phyloP scores from a whole-genome alignment of 176 grass and related monocot genomes.

The Triticum urartu region DNA sequence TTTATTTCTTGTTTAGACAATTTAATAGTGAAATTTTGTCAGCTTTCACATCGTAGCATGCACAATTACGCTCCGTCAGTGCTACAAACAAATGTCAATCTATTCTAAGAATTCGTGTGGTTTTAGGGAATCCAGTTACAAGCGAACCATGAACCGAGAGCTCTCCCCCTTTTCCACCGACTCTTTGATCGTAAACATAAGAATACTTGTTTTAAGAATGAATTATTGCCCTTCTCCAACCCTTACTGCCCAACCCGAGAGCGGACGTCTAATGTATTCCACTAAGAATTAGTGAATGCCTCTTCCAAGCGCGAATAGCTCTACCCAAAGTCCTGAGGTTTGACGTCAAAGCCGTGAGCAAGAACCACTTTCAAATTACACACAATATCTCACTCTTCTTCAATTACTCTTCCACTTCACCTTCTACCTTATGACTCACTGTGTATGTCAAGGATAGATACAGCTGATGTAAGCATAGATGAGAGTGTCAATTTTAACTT shows the following conservation, averaged over 20 bases:
- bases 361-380: not conserved
- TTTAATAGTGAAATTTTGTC: not conserved
- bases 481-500: not conserved
- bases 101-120: too few species aligned
- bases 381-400: not conserved
- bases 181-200: too few species aligned
- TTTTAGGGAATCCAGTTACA: too few species aligned
- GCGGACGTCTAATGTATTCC: too few species aligned
- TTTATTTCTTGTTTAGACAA: not conserved
- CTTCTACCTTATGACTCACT: not conserved
- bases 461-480: not conserved
- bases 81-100: not conserved
- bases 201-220: too few species aligned
- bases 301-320: too few species aligned
- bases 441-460: not conserved
- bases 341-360: not conserved
- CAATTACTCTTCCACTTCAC: not conserved
- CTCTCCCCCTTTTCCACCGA: too few species aligned
- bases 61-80: not conserved
- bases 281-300: too few species aligned
- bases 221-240: too few species aligned
- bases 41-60: not conserved
- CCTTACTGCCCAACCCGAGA: too few species aligned
- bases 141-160: too few species aligned
- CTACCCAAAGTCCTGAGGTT: not conserved